Evolutionary conservation across 1,284 basidiomycete species (phyloP).

Genomic region (Puccinia novopanici): DNA sequence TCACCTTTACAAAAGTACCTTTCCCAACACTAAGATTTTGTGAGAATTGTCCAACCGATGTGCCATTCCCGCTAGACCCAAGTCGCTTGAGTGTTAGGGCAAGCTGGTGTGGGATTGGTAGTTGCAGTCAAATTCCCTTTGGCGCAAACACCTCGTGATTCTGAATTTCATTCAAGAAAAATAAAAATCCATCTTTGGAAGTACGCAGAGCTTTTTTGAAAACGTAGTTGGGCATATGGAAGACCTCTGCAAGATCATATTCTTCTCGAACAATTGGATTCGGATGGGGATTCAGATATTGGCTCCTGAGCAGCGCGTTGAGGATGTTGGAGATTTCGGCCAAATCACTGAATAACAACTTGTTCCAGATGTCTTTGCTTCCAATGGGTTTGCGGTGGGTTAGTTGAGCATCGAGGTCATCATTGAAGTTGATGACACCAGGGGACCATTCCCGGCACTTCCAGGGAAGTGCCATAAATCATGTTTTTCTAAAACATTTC

Average conservation of each 20-base stretch:
- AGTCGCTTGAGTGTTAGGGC: neutral
- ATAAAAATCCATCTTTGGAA: neutral
- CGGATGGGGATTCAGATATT: neutral
- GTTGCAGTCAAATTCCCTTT: neutral
- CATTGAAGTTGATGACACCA: neutral
- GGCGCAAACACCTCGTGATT: neutral
- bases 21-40: neutral
- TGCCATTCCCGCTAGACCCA: neutral
- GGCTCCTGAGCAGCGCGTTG: neutral
- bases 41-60: neutral
- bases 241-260: neutral
- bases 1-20: conserved; percentile 10
- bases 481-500: too few species aligned
- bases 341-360: neutral
- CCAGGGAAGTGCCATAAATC: too few species aligned
- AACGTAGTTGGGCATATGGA: neutral
- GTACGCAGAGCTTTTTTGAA: conserved; percentile 23
- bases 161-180: neutral
- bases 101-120: neutral
- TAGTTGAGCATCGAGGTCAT: neutral
- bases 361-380: neutral
- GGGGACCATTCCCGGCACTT: too few species aligned
- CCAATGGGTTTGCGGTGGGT: neutral
- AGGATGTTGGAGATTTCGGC: neutral
- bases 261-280: neutral